Evolutionary conservation across 2,329 filamentous ascomycete species (phyloP).

Genomic region (Penicillium sp.): DNA sequence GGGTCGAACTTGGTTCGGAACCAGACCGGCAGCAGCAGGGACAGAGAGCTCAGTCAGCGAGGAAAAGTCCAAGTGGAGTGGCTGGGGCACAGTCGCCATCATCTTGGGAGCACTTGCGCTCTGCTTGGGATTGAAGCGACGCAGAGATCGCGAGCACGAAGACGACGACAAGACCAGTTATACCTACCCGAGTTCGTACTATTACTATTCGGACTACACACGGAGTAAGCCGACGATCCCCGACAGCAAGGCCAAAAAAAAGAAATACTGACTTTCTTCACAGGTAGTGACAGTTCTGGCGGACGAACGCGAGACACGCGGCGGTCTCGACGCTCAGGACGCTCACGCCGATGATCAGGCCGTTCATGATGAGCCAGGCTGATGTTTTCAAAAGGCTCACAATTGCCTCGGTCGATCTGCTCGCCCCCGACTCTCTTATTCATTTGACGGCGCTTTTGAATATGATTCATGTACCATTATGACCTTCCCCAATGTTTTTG

Average conservation of each 20-base stretch:
- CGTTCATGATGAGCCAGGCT: conserved; percentile 18
- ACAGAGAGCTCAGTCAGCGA: conserved; percentile 29
- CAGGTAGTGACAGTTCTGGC: conserved; percentile 47
- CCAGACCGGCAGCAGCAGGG: conserved; percentile 31
- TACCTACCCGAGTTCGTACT: conserved; percentile 41
- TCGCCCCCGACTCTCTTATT: conserved; percentile 7
- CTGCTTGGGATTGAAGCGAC: conserved; percentile 47
- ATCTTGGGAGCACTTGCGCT: conserved; percentile 45
- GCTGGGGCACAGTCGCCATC: conserved; percentile 42
- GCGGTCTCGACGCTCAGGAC: conserved; percentile 29
- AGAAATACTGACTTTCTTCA: conserved; percentile 9
- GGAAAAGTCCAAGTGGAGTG: conserved; percentile 41
- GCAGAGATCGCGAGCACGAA: conserved; percentile 33
- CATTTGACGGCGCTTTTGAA: conserved; percentile 21
- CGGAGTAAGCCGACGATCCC: conserved; percentile 36
- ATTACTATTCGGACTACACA: conserved; percentile 44
- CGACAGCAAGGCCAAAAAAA: neutral
- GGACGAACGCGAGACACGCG: conserved; percentile 37
- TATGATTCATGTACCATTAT: conserved; percentile 25
- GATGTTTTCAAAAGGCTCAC: neutral
- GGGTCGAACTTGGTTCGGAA: conserved; percentile 43
- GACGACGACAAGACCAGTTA: conserved; percentile 43
- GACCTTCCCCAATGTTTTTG: conserved; percentile 10
- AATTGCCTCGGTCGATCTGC: neutral
- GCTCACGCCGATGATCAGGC: conserved; percentile 21